Evolutionary conservation across 2,329 filamentous ascomycete genomes (phyloP).

Genomic region (Camillea tinctor): DNA sequence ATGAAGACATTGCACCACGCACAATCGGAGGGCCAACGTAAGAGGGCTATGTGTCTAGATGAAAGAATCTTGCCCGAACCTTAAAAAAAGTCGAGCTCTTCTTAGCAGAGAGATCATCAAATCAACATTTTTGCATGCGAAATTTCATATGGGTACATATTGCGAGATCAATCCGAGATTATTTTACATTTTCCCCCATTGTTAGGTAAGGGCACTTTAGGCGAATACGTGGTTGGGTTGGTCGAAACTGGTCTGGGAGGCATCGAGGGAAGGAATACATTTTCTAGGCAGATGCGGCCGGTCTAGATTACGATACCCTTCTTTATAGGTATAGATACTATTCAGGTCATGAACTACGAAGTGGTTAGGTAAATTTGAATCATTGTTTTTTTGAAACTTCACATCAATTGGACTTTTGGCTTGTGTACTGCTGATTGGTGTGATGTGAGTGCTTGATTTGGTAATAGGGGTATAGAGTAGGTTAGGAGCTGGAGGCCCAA

Average conservation of each 20-base stretch:
- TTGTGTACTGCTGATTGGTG: not conserved
- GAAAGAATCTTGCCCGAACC: conserved; percentile 10
- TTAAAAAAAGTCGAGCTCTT: conserved; percentile 10
- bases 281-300: conserved; percentile 11
- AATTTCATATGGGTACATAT: conserved; percentile 8
- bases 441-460: not conserved
- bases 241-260: conserved; percentile 11
- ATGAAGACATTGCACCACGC: conserved; percentile 53
- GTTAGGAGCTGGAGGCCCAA: no score
- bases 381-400: conserved; percentile 4
- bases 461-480: no score
- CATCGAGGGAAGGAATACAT: not conserved
- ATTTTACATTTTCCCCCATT: conserved; percentile 1
- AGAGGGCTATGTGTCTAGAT: conserved; percentile 15
- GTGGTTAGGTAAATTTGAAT: conserved; percentile 17
- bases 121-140: conserved; percentile 1
- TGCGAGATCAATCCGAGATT: conserved; percentile 6
- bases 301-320: conserved; percentile 29
- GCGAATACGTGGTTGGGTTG: conserved; percentile 2
- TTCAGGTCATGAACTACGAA: conserved; percentile 16
- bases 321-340: conserved; percentile 28
- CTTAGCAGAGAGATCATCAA: not conserved
- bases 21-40: conserved; percentile 39
- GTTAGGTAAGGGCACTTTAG: not conserved
- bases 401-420: not conserved